These are phyloP conservation scores for Vitis rupestris DNA, from an alignment of 164 flowering plant genomes.

Conservation along the genomic window DNA sequence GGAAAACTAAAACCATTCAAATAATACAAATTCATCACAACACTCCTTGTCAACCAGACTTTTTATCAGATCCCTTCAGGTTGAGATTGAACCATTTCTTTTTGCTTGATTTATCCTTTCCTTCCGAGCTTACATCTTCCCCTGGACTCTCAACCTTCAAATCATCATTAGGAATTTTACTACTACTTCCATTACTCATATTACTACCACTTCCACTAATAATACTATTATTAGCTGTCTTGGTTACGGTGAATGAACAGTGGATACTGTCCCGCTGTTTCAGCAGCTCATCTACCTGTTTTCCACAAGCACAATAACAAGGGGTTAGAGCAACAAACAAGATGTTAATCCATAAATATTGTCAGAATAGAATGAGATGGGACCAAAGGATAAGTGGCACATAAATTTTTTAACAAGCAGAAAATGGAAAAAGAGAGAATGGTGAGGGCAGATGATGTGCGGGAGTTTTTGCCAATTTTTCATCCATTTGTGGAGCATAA, in stretches of 20 bases:
- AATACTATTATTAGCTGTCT: slow-evolving; percentile 21
- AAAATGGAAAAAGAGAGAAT: background rate
- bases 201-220: slow-evolving; percentile 26
- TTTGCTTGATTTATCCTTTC: slow-evolving; percentile 73
- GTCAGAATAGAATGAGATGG: background rate
- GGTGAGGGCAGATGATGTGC: too few species aligned
- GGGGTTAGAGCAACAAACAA: background rate
- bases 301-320: slow-evolving; percentile 7
- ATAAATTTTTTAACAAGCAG: background rate
- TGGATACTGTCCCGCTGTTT: slow-evolving; percentile 84
- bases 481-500: too few species aligned
- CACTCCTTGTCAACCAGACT: slow-evolving; percentile 31
- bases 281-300: slow-evolving; percentile 89
- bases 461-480: too few species aligned
- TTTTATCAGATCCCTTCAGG: slow-evolving; percentile 75
- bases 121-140: slow-evolving; percentile 68
- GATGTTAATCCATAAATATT: background rate
- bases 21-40: background rate
- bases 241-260: slow-evolving; percentile 68
- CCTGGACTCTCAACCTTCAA: slow-evolving; percentile 50
- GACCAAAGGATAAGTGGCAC: background rate
- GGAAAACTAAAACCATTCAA: background rate
- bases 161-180: slow-evolving; percentile 60
- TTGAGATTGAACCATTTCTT: slow-evolving; percentile 83
- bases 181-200: slow-evolving; percentile 47